phyloP scores from a whole-genome alignment of 2,329 filamentous ascomycete species.

The Fusarium euwallaceae region DNA sequence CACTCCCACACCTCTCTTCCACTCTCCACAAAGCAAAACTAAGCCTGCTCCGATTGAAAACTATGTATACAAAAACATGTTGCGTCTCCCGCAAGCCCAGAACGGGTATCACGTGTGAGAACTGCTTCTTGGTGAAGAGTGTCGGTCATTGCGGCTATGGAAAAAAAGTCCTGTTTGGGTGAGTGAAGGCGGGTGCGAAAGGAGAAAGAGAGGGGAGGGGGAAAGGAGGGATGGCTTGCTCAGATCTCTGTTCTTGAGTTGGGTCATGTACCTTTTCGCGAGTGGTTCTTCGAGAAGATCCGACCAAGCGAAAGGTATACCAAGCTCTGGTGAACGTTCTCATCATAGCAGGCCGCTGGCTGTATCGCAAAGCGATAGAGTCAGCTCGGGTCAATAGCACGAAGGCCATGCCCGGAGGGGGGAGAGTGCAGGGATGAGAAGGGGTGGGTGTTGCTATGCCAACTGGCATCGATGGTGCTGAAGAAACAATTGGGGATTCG shows the following conservation, averaged over 20 bases:
- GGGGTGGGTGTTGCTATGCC: neutral
- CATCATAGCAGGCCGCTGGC: conserved; percentile 39
- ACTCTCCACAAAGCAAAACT: conserved; percentile 8
- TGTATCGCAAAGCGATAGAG: neutral
- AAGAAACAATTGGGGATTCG: neutral
- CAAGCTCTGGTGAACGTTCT: conserved; percentile 44
- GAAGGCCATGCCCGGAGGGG: neutral
- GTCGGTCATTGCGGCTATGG: conserved; percentile 55
- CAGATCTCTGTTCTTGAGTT: conserved; percentile 65
- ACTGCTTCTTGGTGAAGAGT: conserved; percentile 40
- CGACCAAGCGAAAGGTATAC: conserved; percentile 33
- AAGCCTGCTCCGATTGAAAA: conserved; percentile 68
- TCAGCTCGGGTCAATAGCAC: neutral
- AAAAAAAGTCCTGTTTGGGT: conserved; percentile 15
- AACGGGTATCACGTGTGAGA: conserved; percentile 9
- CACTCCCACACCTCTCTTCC: neutral
- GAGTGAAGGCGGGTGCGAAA: neutral
- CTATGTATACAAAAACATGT: conserved; percentile 57
- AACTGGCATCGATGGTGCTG: neutral
- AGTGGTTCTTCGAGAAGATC: conserved; percentile 28
- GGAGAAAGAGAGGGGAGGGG: neutral
- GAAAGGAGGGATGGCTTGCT: conserved; percentile 51
- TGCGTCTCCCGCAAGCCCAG: conserved; percentile 29
- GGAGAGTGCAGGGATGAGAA: neutral
- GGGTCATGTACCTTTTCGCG: conserved; percentile 38